A percentile compares a stretch with the other conserved stretches of the same genome.
phyloP scores from a whole-genome alignment of 352 stramenopile species.

The Globisporangium emineosum region DNA sequence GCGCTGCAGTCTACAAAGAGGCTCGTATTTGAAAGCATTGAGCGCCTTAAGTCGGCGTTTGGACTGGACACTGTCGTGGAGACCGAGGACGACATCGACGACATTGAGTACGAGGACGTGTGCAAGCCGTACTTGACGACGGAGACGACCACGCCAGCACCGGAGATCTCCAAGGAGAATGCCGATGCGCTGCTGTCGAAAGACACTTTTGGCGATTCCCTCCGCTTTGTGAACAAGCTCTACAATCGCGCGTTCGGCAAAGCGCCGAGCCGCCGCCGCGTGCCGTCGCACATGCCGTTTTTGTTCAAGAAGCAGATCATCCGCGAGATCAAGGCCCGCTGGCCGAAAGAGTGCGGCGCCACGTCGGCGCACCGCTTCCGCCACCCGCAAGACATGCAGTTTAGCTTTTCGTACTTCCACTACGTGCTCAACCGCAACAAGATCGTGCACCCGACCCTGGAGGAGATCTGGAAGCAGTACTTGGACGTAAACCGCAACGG shows the following conservation, averaged over 20 bases:
- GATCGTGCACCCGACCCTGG: constrained; percentile 62
- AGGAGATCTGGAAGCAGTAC: constrained; percentile 84
- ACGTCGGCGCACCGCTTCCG: constrained; percentile 90
- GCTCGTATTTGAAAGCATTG: constrained; percentile 13
- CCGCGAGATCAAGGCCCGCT: constrained; percentile 87
- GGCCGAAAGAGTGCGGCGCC: constrained; percentile 58
- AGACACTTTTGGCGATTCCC: constrained; percentile 91
- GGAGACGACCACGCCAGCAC: neutral
- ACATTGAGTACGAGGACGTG: constrained; percentile 73
- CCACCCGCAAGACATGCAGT: constrained; percentile 92
- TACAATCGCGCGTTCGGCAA: constrained; percentile 91
- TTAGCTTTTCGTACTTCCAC: constrained; percentile 95
- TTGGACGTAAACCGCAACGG: constrained; percentile 91
- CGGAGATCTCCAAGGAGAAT: constrained; percentile 29
- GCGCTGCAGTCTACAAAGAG: constrained; percentile 13
- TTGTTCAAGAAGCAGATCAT: constrained; percentile 88
- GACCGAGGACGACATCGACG: constrained; percentile 46
- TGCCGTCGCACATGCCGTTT: constrained; percentile 95
- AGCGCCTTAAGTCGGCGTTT: constrained; percentile 28
- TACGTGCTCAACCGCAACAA: constrained; percentile 90
- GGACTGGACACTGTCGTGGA: constrained; percentile 40
- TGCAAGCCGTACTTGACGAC: constrained; percentile 31
- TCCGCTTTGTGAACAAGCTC: constrained; percentile 91
- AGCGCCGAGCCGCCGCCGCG: constrained; percentile 55
- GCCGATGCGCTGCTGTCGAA: constrained; percentile 65